Percentiles rank a stretch among this genome's conserved stretches.
Conservation (phyloP, 257 asterid genomes). For the Linderniella brevidens region DNA sequence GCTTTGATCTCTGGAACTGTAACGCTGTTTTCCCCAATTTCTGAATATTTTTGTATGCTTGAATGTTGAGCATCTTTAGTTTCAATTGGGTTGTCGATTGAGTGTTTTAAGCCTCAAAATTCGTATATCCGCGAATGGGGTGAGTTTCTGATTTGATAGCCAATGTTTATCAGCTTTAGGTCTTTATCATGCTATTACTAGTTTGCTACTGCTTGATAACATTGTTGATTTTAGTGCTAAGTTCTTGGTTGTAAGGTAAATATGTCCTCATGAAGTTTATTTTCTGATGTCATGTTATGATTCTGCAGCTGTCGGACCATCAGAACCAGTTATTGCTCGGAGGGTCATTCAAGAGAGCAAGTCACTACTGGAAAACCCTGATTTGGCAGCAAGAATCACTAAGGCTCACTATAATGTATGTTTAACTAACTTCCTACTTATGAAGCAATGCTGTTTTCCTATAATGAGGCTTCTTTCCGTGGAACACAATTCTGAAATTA, state of each 20-base stretch:
- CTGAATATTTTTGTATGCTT: too few relatives aligned
- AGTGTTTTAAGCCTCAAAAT: slow-evolving; percentile 9
- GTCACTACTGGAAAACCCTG: slow-evolving; percentile 70
- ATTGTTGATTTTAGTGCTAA: background rate
- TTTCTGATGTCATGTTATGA: slow-evolving; percentile 5
- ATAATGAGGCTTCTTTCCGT: background rate
- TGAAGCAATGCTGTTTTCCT: slow-evolving; percentile 7
- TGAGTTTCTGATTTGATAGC: slow-evolving; percentile 13
- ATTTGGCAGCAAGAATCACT: slow-evolving; percentile 46
- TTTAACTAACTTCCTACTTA: slow-evolving; percentile 2
- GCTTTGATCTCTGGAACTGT: too few relatives aligned
- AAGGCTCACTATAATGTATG: slow-evolving; percentile 30
- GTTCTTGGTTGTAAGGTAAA: background rate
- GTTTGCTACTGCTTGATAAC: too few relatives aligned
- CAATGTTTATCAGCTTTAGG: slow-evolving; percentile 2
- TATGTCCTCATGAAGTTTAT: background rate
- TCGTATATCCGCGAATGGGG: slow-evolving; percentile 10
- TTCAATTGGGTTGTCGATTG: background rate
- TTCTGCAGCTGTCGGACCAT: slow-evolving; percentile 80
- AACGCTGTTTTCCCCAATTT: too few relatives aligned
- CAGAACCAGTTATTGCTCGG: slow-evolving; percentile 80
- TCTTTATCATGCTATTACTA: too few relatives aligned
- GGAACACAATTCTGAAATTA: too few relatives aligned
- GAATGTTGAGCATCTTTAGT: too few relatives aligned
- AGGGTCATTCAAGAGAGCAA: slow-evolving; percentile 98